These are phyloP conservation scores for Fraxinus velutina DNA, from an alignment of 305 asterid genomes.

Conservation along the genomic window DNA sequence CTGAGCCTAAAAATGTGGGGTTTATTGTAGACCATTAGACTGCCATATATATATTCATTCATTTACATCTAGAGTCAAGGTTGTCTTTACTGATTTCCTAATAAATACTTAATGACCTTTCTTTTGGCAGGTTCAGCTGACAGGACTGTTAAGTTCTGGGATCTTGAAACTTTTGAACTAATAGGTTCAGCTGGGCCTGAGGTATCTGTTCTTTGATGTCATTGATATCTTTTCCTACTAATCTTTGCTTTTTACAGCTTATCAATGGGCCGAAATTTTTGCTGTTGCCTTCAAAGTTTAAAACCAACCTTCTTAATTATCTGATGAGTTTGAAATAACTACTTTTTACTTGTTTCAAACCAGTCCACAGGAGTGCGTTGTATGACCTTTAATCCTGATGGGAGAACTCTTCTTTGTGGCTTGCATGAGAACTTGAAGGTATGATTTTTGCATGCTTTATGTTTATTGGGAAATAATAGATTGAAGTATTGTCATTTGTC, in stretches of 20 bases:
- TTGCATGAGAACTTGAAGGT: constrained; percentile 96
- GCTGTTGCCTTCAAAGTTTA: background rate
- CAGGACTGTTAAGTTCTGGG: constrained; percentile 96
- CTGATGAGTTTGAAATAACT: constrained; percentile 23
- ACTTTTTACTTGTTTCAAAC: constrained; percentile 29
- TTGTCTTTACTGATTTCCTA: constrained; percentile 12
- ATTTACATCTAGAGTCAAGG: constrained; percentile 4
- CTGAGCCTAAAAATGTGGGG: background rate
- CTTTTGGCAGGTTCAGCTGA: constrained; percentile 84
- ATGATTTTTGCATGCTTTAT: constrained; percentile 20
- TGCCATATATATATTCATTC: background rate
- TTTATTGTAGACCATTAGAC: background rate
- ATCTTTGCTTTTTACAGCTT: background rate
- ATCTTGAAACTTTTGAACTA: constrained; percentile 97
- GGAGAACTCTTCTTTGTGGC: constrained; percentile 95
- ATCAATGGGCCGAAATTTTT: background rate
- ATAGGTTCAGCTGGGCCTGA: constrained; percentile 96
- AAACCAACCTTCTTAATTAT: background rate
- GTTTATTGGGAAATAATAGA: constrained; percentile 21
- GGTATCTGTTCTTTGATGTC: constrained; percentile 42
- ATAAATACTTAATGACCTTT: constrained; percentile 21
- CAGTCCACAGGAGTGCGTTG: constrained; percentile 94
- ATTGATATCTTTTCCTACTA: constrained; percentile 6
- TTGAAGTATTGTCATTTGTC: constrained; percentile 14
- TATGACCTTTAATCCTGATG: constrained; percentile 98